Conservation (phyloP, 495 filamentous ascomycete species). For the Tuber calosporum region DNA sequence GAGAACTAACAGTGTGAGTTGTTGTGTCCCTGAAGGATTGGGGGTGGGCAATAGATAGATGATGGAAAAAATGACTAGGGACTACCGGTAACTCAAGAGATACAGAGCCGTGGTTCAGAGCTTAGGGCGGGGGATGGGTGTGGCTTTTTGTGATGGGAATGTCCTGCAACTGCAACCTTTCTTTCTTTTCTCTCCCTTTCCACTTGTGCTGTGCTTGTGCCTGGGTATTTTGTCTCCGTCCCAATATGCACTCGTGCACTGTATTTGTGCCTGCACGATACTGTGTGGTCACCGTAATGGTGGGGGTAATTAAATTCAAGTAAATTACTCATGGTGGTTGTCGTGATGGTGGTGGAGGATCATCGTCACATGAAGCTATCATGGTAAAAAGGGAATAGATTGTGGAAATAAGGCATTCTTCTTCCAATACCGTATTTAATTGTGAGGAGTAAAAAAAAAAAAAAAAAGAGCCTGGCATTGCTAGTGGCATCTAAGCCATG, state of each 20-base stretch:
- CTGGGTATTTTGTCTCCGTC: not conserved
- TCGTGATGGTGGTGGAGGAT: constrained; percentile 7
- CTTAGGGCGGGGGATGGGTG: constrained; percentile 18
- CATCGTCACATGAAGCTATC: not conserved
- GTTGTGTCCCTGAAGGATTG: constrained; percentile 25
- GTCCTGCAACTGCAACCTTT: constrained; percentile 10
- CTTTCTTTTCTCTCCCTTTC: constrained; percentile 8
- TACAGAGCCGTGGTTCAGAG: constrained; percentile 18
- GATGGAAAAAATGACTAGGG: constrained; percentile 29
- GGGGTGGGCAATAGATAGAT: constrained; percentile 20
- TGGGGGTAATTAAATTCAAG: not conserved
- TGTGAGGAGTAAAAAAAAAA: not conserved
- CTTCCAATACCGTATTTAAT: too few relatives aligned
- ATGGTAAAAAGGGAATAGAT: not conserved
- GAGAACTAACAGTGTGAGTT: constrained; percentile 12
- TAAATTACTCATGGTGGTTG: constrained; percentile 3
- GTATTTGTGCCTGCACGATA: not conserved
- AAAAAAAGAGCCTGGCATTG: not conserved
- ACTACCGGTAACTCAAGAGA: constrained; percentile 24
- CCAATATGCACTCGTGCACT: not conserved
- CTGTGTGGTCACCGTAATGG: not conserved
- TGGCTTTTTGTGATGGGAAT: constrained; percentile 18
- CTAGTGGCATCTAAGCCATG: not conserved
- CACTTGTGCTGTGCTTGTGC: not conserved
- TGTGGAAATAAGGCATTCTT: too few relatives aligned